phyloP scores from a whole-genome alignment of 306 rosid species.

The Ceratonia siliqua region DNA sequence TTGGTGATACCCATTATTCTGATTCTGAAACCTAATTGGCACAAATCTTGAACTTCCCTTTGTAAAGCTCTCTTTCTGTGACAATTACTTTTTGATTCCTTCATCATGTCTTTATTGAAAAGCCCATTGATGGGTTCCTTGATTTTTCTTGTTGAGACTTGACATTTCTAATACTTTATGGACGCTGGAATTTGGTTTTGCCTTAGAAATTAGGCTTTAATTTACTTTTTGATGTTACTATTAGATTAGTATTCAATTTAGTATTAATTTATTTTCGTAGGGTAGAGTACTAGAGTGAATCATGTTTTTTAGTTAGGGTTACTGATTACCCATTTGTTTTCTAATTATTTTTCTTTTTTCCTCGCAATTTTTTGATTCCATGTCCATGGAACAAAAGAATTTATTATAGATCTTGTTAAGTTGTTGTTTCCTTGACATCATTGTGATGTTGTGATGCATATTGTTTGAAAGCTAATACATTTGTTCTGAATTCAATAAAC shows the following conservation, averaged over 20 bases:
- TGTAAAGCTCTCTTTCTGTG: neutral
- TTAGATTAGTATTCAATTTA: slow-evolving; percentile 33
- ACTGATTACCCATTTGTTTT: slow-evolving; percentile 1
- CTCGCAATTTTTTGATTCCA: neutral
- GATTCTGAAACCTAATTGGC: slow-evolving; percentile 49
- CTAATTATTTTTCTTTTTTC: neutral
- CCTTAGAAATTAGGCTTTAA: neutral
- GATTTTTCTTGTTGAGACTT: neutral
- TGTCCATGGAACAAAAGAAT: neutral
- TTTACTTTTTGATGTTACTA: slow-evolving; percentile 15
- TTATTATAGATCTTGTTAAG: slow-evolving; percentile 4
- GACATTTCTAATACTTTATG: neutral
- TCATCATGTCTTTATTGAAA: neutral
- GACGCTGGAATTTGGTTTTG: neutral
- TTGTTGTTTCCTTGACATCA: slow-evolving; percentile 17
- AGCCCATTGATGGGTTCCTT: neutral
- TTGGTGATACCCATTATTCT: slow-evolving; percentile 36
- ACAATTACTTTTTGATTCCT: neutral
- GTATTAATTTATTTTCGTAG: neutral
- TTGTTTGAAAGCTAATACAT: slow-evolving; percentile 41
- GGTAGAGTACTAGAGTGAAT: neutral
- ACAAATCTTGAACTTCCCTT: slow-evolving; percentile 29
- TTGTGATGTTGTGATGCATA: slow-evolving; percentile 38
- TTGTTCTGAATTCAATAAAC: too few species aligned
- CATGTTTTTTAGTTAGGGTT: neutral